Evolutionary conservation across 768 basidiomycete species (phyloP).

Genomic region (Kwoniella heveanensis): DNA sequence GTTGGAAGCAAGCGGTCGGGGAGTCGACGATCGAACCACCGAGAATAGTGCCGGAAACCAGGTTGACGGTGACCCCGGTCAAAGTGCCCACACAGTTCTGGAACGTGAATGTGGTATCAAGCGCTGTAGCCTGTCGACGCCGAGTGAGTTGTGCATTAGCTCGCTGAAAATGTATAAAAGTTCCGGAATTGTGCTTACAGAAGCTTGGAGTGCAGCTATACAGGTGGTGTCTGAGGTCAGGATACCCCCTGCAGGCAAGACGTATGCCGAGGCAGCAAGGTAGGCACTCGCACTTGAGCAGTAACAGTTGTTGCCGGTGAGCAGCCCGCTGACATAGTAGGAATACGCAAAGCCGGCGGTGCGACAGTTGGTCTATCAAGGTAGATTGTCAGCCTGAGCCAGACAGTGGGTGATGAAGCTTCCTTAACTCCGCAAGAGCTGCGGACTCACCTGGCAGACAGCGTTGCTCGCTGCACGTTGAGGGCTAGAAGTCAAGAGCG

Average conservation of each 20-base stretch:
- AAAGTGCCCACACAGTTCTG: constrained; percentile 10
- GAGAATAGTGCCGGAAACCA: constrained; percentile 4
- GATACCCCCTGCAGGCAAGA: constrained; percentile 2
- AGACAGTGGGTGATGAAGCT: no score
- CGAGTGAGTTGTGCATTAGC: no score
- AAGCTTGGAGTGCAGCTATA: constrained; percentile 1
- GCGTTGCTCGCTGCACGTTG: background rate
- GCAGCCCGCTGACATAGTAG: no score
- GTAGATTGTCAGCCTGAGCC: no score
- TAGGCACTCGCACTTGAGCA: constrained; percentile 6
- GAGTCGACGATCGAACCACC: constrained; percentile 11
- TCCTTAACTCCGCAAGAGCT: no score
- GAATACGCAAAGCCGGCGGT: no score
- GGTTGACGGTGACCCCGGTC: constrained; percentile 8
- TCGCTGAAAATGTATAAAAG: no score
- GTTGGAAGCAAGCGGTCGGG: constrained; percentile 11
- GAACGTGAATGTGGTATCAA: constrained; percentile 9
- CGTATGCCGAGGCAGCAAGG: constrained; percentile 2
- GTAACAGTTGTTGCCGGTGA: constrained; percentile 9
- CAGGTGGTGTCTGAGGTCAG: background rate
- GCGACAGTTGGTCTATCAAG: no score
- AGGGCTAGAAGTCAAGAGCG: background rate
- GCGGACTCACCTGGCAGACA: background rate
- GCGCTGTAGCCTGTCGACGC: constrained; percentile 16
- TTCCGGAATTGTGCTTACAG: no score